A percentile compares a stretch with the other conserved stretches of the same genome.
Conservation (phyloP, 2,329 filamentous ascomycete genomes). For the Stachybotrys chlorohalonatus region DNA sequence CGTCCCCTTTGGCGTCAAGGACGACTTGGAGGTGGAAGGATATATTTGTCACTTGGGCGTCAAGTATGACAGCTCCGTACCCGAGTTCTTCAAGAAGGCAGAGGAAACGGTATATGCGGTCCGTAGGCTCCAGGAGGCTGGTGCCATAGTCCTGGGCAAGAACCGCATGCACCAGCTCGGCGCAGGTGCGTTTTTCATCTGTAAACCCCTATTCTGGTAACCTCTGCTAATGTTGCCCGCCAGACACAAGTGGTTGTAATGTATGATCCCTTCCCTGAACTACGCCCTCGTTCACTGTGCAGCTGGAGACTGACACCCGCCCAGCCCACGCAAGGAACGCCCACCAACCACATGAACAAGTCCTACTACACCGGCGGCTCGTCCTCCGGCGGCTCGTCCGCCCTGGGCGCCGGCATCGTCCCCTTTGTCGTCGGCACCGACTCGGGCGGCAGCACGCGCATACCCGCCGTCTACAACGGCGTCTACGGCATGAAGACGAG, state of each 20-base stretch:
- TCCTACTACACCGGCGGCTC: conserved; percentile 75
- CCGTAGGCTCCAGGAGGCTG: conserved; percentile 60
- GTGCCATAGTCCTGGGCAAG: conserved; percentile 68
- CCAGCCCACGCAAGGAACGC: conserved; percentile 58
- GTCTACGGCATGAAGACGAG: conserved; percentile 74
- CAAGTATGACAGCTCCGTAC: conserved; percentile 44
- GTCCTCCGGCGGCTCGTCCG: conserved; percentile 67
- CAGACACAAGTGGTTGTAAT: conserved; percentile 78
- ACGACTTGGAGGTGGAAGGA: conserved; percentile 64
- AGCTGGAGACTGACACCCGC: conserved; percentile 23
- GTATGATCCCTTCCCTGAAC: conserved; percentile 17
- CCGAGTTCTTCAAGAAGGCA: conserved; percentile 37
- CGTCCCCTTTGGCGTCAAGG: conserved; percentile 75
- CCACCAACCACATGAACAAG: conserved; percentile 68
- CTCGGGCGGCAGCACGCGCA: conserved; percentile 65
- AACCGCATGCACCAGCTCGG: conserved; percentile 76
- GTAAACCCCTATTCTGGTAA: not conserved
- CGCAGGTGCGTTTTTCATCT: conserved; percentile 39
- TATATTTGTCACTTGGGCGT: conserved; percentile 61
- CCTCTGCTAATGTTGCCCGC: conserved; percentile 4
- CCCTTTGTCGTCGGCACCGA: conserved; percentile 71
- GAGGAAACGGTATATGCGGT: conserved; percentile 61
- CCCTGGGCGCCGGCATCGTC: conserved; percentile 59
- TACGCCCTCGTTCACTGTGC: too few species aligned
- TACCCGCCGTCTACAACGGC: conserved; percentile 69